Conservation (phyloP, 2,329 filamentous ascomycete species). For the Fusarium marasasianum region DNA sequence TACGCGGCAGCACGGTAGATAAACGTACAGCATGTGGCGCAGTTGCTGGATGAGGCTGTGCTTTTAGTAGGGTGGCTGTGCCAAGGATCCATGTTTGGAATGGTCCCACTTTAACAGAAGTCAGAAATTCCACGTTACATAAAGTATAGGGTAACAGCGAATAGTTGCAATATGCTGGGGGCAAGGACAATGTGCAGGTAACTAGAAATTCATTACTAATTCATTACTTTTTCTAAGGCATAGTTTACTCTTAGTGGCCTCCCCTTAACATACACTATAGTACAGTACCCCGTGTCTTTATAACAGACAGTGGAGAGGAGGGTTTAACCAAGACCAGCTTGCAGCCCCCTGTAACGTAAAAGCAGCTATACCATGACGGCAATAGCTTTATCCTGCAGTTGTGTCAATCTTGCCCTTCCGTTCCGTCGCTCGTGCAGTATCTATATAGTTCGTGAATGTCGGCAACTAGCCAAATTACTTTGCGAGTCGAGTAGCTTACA, state of each 20-base stretch:
- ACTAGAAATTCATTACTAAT: background rate
- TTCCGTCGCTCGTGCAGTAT: background rate
- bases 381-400: background rate
- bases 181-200: background rate
- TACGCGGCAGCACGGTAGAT: background rate
- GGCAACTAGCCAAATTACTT: background rate
- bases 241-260: background rate
- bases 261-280: background rate
- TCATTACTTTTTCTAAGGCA: background rate
- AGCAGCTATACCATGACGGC: background rate
- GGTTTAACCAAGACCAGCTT: background rate
- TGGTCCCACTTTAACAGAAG: background rate
- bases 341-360: background rate
- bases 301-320: background rate
- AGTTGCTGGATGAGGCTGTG: background rate
- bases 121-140: background rate
- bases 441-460: background rate
- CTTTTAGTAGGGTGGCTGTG: background rate
- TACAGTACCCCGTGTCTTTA: background rate
- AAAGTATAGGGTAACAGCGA: background rate
- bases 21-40: background rate
- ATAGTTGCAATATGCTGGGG: background rate
- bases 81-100: accelerated
- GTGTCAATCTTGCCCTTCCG: background rate
- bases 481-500: background rate